Base-by-base conservation (phyloP, 176 grass and related monocot species). In the Aegilops bicornis region DNA sequence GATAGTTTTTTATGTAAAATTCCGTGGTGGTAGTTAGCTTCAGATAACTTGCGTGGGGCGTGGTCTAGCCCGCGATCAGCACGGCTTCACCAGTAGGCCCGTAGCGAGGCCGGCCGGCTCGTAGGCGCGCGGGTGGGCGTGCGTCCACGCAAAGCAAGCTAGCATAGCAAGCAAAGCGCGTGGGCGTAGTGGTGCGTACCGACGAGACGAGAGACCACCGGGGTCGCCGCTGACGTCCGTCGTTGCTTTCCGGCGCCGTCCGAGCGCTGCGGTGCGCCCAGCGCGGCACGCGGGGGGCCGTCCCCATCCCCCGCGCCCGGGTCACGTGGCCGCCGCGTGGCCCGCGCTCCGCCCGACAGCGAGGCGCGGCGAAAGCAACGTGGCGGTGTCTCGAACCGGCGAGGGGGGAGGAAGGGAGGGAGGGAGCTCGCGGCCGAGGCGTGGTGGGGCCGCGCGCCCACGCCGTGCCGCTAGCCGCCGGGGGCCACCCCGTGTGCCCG, bases 211-310 rank as follows among this genome's bases (percentile, higher is more conserved):
- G 20, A 45, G 39, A 27, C 71, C 70, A 30, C 10, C 20, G 69
- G 69, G 77, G 56, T 24, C 32, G 52, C 47, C 43, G 43, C 32
- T 36, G 85, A 14, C 58, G n/a, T 13, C 23, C 79, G 79, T 64
- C 25, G 73, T 62, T 71, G 80, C 86, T 83, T 83, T 83, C 80
- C 80, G 37, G 33, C 87, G 81, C 56, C 82, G 87, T 45, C 87
- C 76, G 82, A 65, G 76, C 81, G 56, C 42, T 84, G 76, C 76
- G 82, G 87, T 84, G 82, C 82, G 73, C 56, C 56, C 76, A 79
- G 32, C 87, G 48, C 16, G 67, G 74, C 66, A 4, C 52, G 30
- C 14, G 61, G 17, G 79, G 43, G 48, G 1, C 8, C 19, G 6
- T 1, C 32, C 22, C 37, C 27, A 17, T 7, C 9, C 33, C 37